Conservation (phyloP, 169 alveolate species). For the Plasmodium coatneyi region DNA sequence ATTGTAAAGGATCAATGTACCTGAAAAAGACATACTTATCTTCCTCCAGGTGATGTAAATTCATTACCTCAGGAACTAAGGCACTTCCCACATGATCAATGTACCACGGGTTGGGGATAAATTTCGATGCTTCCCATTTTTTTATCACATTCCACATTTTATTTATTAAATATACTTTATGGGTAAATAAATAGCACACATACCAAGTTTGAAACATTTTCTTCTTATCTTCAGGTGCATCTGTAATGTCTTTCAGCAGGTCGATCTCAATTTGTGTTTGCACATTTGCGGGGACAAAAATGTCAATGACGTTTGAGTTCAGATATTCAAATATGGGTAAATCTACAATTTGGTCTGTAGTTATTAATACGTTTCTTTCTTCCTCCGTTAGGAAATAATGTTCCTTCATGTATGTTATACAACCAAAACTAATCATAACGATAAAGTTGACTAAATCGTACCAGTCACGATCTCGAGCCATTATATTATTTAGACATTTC, state of each 20-base stretch:
- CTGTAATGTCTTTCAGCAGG: slow-evolving; percentile 21
- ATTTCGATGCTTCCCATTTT: slow-evolving; percentile 47
- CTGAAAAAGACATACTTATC: slow-evolving; percentile 35
- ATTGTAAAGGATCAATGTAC: slow-evolving; percentile 35
- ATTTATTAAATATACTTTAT: slow-evolving; percentile 48
- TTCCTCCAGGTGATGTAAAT: slow-evolving; percentile 27
- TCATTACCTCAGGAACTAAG: slow-evolving; percentile 27
- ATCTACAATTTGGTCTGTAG: slow-evolving; percentile 18
- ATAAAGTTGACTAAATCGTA: slow-evolving; percentile 22
- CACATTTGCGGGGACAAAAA: slow-evolving; percentile 22
- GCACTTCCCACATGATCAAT: slow-evolving; percentile 60
- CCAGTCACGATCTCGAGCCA: slow-evolving; percentile 47
- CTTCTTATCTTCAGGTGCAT: background rate
- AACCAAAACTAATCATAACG: slow-evolving; percentile 21
- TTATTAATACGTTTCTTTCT: slow-evolving; percentile 15
- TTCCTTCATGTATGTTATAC: slow-evolving; percentile 37
- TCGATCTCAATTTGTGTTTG: slow-evolving; percentile 28
- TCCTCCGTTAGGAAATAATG: slow-evolving; percentile 41
- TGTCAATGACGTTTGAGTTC: slow-evolving; percentile 15
- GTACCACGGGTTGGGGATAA: slow-evolving; percentile 66
- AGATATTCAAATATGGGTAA: slow-evolving; percentile 65
- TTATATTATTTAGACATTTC: slow-evolving; percentile 59
- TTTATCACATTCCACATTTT: slow-evolving; percentile 74
- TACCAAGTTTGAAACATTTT: slow-evolving; percentile 46
- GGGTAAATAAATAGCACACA: slow-evolving; percentile 38